phyloP scores from a whole-genome alignment of 2,329 filamentous ascomycete species.

The Diaporthe capsici region DNA sequence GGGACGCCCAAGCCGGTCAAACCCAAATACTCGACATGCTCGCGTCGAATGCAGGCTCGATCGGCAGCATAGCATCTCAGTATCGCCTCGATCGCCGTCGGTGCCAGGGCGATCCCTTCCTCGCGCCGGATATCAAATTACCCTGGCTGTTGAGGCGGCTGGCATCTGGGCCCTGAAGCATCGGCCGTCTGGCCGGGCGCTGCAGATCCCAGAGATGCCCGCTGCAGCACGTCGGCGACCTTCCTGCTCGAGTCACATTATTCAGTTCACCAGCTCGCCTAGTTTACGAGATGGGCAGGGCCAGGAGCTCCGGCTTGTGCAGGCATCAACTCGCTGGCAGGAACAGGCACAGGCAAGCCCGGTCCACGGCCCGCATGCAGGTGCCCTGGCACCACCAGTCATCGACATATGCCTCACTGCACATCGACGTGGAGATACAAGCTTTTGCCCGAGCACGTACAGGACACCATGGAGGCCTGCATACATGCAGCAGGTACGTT shows the following conservation, averaged over 20 bases:
- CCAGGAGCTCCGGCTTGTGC: not conserved
- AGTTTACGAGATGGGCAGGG: not conserved
- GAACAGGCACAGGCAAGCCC: not conserved
- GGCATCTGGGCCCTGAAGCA: not conserved
- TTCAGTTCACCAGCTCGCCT: not conserved
- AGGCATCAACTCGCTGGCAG: conserved; percentile 8
- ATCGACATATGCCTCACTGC: not conserved
- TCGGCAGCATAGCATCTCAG: conserved; percentile 4
- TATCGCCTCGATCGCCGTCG: not conserved
- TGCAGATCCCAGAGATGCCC: not conserved
- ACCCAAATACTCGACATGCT: not conserved
- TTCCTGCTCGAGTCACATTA: conserved; percentile 20
- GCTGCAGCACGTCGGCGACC: not conserved
- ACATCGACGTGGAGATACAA: conserved; percentile 10
- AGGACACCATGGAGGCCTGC: not conserved
- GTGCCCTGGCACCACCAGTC: not conserved
- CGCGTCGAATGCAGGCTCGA: not conserved
- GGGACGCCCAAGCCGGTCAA: not conserved
- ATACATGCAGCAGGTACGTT: not conserved
- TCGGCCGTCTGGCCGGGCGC: not conserved
- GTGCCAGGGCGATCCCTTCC: not conserved
- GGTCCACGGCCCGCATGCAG: too few relatives aligned
- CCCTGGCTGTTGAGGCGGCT: not conserved
- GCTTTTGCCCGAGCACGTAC: conserved; percentile 10
- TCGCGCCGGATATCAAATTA: not conserved